These are phyloP conservation scores for Aphanomyces euteiches DNA, from an alignment of 352 stramenopile genomes.

Conservation along the genomic window DNA sequence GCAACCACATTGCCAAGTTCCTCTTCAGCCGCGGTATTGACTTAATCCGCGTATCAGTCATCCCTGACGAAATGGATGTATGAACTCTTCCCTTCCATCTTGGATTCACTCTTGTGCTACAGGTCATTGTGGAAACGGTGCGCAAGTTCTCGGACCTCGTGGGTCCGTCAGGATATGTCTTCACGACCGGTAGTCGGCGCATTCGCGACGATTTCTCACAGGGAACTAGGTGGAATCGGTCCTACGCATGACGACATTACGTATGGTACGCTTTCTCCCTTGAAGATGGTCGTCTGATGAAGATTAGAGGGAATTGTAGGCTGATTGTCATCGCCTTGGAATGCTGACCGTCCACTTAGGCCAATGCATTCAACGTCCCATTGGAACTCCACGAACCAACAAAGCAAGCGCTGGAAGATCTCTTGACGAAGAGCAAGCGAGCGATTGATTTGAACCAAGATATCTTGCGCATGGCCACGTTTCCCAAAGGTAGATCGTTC, in stretches of 20 bases:
- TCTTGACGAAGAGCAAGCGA: conserved; percentile 38
- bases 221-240: conserved; percentile 52
- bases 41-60: conserved; percentile 69
- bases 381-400: conserved; percentile 69
- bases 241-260: conserved; percentile 86
- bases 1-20: conserved; percentile 73
- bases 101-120: conserved; percentile 26
- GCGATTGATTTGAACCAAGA: conserved; percentile 58
- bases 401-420: conserved; percentile 48
- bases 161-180: conserved; percentile 69
- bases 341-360: conserved; percentile 36
- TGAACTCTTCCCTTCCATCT: neutral
- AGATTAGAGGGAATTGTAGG: conserved; percentile 28
- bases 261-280: conserved; percentile 38
- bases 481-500: conserved; percentile 43
- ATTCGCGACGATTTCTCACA: neutral
- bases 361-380: conserved; percentile 63
- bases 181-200: conserved; percentile 50
- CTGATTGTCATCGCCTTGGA: conserved; percentile 23
- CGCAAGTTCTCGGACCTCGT: conserved; percentile 71
- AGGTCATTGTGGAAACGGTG: conserved; percentile 66
- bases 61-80: conserved; percentile 74
- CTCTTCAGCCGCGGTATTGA: conserved; percentile 78
- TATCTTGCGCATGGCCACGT: conserved; percentile 64
- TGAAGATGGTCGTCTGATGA: neutral